phyloP scores from a whole-genome alignment of 2,329 filamentous ascomycete genomes.

The Ustilaginoidea virens region DNA sequence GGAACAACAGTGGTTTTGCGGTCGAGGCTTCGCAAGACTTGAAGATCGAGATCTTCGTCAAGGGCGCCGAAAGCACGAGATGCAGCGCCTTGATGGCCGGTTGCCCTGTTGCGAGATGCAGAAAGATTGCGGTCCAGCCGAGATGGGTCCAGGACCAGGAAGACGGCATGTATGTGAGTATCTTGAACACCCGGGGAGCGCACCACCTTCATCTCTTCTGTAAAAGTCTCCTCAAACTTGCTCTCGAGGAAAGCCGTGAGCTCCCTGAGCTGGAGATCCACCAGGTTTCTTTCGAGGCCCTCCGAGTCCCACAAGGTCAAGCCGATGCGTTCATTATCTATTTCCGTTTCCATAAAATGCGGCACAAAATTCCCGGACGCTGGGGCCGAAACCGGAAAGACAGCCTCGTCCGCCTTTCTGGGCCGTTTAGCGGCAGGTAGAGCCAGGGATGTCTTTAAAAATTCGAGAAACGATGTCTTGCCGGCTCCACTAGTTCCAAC shows the following conservation, averaged over 20 bases:
- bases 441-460: slow-evolving; percentile 74
- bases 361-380: slow-evolving; percentile 62
- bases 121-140: slow-evolving; percentile 74
- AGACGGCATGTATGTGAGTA: slow-evolving; percentile 93
- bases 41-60: slow-evolving; percentile 80
- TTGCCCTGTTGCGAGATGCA: slow-evolving; percentile 39
- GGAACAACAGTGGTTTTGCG: slow-evolving; percentile 93
- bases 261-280: slow-evolving; percentile 84
- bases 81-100: slow-evolving; percentile 31
- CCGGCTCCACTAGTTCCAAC: slow-evolving; percentile 77
- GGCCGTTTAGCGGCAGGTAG: slow-evolving; percentile 65
- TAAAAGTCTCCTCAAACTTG: slow-evolving; percentile 96
- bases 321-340: slow-evolving; percentile 81
- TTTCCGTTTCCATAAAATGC: slow-evolving; percentile 85
- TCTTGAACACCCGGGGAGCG: slow-evolving; percentile 85
- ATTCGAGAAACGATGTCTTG: slow-evolving; percentile 95
- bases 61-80: slow-evolving; percentile 49
- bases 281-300: slow-evolving; percentile 84
- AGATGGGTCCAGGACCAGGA: slow-evolving; percentile 77
- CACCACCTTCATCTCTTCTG: slow-evolving; percentile 93
- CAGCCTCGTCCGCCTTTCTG: slow-evolving; percentile 41
- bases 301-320: slow-evolving; percentile 95
- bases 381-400: slow-evolving; percentile 34
- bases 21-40: slow-evolving; percentile 74
- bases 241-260: slow-evolving; percentile 88